Evolutionary conservation across 1,284 basidiomycete genomes (phyloP).

Genomic region (Taiwanofungus camphoratus): DNA sequence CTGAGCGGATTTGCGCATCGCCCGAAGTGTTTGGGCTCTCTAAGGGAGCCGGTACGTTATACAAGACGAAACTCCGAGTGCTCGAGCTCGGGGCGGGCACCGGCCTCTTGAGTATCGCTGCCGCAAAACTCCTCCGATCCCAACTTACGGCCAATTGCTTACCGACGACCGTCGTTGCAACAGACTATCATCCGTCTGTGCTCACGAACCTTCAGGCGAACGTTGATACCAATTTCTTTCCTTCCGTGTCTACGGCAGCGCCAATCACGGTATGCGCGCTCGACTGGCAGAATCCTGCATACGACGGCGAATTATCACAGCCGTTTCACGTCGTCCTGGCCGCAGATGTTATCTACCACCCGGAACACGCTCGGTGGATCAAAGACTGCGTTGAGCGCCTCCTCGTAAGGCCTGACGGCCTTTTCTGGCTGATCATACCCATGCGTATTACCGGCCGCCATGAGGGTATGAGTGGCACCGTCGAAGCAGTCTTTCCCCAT

Average conservation of each 20-base stretch:
- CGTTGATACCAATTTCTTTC: constrained; percentile 51
- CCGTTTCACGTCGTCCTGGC: constrained; percentile 56
- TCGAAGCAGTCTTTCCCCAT: constrained; percentile 51
- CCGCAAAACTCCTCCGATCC: constrained; percentile 49
- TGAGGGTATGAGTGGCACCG: constrained; percentile 51
- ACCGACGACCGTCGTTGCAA: constrained; percentile 48
- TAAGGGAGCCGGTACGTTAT: background rate
- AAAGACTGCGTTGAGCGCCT: constrained; percentile 47
- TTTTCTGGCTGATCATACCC: constrained; percentile 72
- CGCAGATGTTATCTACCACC: constrained; percentile 47
- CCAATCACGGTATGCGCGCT: constrained; percentile 39
- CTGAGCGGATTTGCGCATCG: constrained; percentile 57
- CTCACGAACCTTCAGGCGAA: constrained; percentile 68
- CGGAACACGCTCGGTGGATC: constrained; percentile 63
- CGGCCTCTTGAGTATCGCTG: constrained; percentile 72
- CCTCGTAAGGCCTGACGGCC: constrained; percentile 38
- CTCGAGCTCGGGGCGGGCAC: constrained; percentile 89
- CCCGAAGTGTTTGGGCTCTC: constrained; percentile 44
- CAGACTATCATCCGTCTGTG: constrained; percentile 78
- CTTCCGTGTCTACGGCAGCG: constrained; percentile 9
- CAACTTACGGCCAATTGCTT: background rate
- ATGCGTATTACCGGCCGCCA: constrained; percentile 64
- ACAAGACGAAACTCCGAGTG: constrained; percentile 45
- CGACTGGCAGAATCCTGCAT: constrained; percentile 55
- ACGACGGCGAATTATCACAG: constrained; percentile 46